Percentiles rank a stretch among this genome's conserved stretches.
Evolutionary conservation across 306 rosid species (phyloP).

Genomic region (Calophaca sinica): DNA sequence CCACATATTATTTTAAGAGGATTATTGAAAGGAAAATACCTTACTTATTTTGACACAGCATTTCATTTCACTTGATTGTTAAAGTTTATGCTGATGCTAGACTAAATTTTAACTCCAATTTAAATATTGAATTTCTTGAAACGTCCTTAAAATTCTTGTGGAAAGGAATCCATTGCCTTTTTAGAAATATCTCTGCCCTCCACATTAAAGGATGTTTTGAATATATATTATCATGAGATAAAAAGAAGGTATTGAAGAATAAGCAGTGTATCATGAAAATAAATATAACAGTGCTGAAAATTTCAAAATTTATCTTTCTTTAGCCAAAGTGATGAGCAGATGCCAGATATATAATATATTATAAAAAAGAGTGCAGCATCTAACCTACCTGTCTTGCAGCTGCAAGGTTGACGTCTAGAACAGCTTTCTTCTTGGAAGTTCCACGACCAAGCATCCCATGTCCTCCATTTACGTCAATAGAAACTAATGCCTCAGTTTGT

Average conservation of each 20-base stretch:
- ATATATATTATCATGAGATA: constrained; percentile 6
- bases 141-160: constrained; percentile 2
- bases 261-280: constrained; percentile 20
- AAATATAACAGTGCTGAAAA: constrained; percentile 4
- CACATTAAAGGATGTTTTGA: not conserved
- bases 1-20: too few relatives aligned
- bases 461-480: constrained; percentile 97
- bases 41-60: constrained; percentile 11
- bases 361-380: constrained; percentile 40
- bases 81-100: constrained; percentile 1
- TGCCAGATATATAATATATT: constrained; percentile 2
- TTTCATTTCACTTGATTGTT: constrained; percentile 13
- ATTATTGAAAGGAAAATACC: not conserved
- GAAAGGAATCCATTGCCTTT: constrained; percentile 13
- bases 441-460: constrained; percentile 88
- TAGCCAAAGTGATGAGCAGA: constrained; percentile 30
- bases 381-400: constrained; percentile 85
- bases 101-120: constrained; percentile 9
- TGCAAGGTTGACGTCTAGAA: constrained; percentile 93
- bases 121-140: constrained; percentile 24
- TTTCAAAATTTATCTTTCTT: constrained; percentile 36
- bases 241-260: constrained; percentile 11
- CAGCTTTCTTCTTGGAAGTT: constrained; percentile 86
- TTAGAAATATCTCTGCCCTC: constrained; percentile 8
- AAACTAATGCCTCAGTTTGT: constrained; percentile 98